phyloP scores from a whole-genome alignment of 495 filamentous ascomycete genomes.

The Sordaria brevicollis region DNA sequence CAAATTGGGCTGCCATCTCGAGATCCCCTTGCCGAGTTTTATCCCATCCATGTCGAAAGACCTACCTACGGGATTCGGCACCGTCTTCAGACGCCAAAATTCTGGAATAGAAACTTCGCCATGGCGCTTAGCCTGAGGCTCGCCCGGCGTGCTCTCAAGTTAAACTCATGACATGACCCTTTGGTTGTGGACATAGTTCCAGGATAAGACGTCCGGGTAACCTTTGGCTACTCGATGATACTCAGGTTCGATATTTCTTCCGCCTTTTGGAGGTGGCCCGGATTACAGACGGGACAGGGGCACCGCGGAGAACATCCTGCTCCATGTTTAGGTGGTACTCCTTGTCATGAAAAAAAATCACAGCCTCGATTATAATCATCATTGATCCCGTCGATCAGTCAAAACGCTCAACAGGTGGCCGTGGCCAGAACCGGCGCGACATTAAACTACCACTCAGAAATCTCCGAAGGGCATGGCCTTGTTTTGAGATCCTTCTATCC shows the following conservation, averaged over 20 bases:
- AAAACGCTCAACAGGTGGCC: not conserved
- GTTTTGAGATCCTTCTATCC: not conserved
- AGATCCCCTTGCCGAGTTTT: not conserved
- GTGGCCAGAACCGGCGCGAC: not conserved
- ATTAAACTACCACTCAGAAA: not conserved
- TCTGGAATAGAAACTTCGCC: not conserved
- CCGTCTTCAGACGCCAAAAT: not conserved
- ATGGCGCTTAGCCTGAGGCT: not conserved
- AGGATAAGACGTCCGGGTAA: not conserved
- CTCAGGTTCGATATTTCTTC: not conserved
- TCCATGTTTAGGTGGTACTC: not conserved
- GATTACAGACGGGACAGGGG: not conserved
- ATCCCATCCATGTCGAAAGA: not conserved
- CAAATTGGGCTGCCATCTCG: not conserved
- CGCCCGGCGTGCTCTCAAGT: not conserved
- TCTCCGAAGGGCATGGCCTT: not conserved
- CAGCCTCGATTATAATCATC: not conserved
- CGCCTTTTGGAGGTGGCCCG: not conserved
- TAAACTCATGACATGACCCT: not conserved
- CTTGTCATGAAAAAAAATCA: not conserved
- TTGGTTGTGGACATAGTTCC: not conserved
- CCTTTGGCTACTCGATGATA: not conserved
- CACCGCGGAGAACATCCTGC: not conserved
- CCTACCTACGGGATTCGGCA: not conserved
- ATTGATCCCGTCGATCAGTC: not conserved